A percentile compares a stretch with the other conserved stretches of the same genome.
phyloP scores from a whole-genome alignment of 176 grass and related monocot species.

The Zoysia pacifica region DNA sequence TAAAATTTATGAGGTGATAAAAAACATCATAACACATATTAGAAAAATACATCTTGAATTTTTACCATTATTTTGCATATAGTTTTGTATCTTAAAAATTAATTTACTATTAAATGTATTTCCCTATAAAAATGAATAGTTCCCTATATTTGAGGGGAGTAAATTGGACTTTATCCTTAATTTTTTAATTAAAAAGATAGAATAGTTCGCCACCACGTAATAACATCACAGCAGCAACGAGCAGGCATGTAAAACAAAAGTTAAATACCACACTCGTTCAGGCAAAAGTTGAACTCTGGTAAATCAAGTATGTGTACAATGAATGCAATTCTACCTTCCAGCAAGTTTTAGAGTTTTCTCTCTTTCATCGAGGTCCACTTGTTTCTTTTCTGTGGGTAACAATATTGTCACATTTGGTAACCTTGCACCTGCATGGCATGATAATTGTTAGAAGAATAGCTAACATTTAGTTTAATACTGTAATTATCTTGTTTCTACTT shows the following conservation, averaged over 20 bases:
- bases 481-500: conserved; percentile 18
- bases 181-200: no score
- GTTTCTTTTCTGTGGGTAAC: conserved; percentile 76
- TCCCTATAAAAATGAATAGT: no score
- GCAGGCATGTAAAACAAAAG: neutral
- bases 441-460: conserved; percentile 38
- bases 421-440: conserved; percentile 69
- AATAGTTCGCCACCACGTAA: no score
- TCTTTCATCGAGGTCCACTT: conserved; percentile 66
- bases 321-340: conserved; percentile 65
- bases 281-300: no score
- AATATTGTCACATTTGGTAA: conserved; percentile 82
- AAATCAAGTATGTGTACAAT: neutral
- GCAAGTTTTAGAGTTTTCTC: conserved; percentile 73
- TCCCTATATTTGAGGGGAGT: no score
- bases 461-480: conserved; percentile 3
- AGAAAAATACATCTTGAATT: no score
- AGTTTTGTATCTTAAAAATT: no score
- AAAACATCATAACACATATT: no score
- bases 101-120: no score
- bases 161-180: no score
- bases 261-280: neutral
- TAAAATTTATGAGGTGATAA: no score
- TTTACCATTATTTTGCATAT: no score
- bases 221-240: neutral